Base-by-base conservation (phyloP, 2,329 filamentous ascomycete genomes). In the Cladosporium sp. region DNA sequence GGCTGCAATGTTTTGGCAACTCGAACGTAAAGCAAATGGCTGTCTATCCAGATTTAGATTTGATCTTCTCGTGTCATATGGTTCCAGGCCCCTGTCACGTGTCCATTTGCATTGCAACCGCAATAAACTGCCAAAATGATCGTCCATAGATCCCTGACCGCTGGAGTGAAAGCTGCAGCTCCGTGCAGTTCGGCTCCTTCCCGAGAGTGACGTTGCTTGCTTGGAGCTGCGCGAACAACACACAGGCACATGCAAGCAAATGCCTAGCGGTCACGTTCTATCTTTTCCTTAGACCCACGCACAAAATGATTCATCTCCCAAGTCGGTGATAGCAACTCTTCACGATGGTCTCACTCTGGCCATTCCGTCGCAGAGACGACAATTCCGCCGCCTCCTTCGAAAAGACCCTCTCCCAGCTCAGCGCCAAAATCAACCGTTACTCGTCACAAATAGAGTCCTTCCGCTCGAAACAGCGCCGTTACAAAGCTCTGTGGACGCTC, bases 321-420 rank as follows among this genome's bases (percentile, higher is more conserved):
- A 25, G 24, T 22, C 42, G 22, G 24, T 45, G 22, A 45, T 45
- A 25, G 28, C 17, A 36, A 40, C n/a, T 24, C 25, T 6, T n/a
- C n/a, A 57, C 22, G 36, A 94, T 94, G 90, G 88, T 92, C 68
- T 90, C 87, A 54, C 81, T 94, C 65, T 94, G 90, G 90, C 90
- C 90, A 62, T 96, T 88, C 85, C 86, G 84, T 79, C 89, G 96
- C 91, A 83, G 84, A 74, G 83, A 90, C 69, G 83, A 88, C 71
- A 88, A 83, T 70, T 96, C 92, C 64, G 88, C 94, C 24, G 92
- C 91, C 52, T 90, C 88, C 3, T 99, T 97, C 71, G 94, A 99
- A 77, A 97, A 92, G 79, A 85, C 88, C 2, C 85, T 99, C 28
- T 90, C 91, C 9, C 81, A 84, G 22, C 83, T 99, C 45, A 89